Evolutionary conservation across 140 eudicot genomes (phyloP).

Genomic region (Bidens hawaiensis): DNA sequence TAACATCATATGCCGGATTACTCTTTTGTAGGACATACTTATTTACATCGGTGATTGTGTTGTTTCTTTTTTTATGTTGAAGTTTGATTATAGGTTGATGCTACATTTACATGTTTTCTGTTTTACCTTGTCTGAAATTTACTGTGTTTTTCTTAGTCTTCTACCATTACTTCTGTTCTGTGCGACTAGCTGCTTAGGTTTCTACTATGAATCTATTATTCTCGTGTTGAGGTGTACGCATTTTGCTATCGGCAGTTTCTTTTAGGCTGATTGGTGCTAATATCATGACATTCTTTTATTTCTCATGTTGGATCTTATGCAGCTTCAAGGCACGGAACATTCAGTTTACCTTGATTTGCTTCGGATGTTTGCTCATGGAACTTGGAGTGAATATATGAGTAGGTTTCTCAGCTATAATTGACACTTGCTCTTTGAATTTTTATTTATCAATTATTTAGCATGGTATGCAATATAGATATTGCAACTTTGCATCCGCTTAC

Average conservation of each 20-base stretch:
- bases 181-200: too few species aligned
- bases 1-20: too few species aligned
- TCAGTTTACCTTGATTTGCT: constrained; percentile 66
- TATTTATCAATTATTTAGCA: not conserved
- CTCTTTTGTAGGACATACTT: too few species aligned
- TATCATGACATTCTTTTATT: too few species aligned
- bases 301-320: constrained; percentile 27
- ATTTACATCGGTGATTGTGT: not conserved
- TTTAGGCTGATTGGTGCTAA: too few species aligned
- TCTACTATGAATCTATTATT: too few species aligned
- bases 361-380: constrained; percentile 86
- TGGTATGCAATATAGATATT: not conserved
- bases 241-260: too few species aligned
- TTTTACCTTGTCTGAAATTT: too few species aligned
- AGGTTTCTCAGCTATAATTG: constrained; percentile 18
- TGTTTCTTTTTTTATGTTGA: not conserved
- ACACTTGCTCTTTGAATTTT: not conserved
- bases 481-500: not conserved
- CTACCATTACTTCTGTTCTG: too few species aligned
- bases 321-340: constrained; percentile 85
- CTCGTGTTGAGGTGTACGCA: too few species aligned
- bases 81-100: not conserved
- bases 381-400: constrained; percentile 97
- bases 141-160: too few species aligned
- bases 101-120: not conserved